Evolutionary conservation across 2,329 filamentous ascomycete species (phyloP).

Genomic region (Chaetothyriales sp.): DNA sequence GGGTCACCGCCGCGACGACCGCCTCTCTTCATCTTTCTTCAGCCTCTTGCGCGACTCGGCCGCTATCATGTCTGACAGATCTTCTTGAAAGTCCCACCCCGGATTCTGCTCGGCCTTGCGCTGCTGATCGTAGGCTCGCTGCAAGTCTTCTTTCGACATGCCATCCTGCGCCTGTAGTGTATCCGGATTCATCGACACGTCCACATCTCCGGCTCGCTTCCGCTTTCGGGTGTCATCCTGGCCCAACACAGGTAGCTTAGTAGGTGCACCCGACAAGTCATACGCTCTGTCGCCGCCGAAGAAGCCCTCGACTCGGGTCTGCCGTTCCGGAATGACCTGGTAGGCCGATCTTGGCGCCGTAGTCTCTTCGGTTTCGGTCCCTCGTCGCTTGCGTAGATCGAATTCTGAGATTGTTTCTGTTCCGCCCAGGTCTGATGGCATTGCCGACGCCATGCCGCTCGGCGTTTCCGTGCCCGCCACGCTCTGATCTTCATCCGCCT

Average conservation of each 20-base stretch:
- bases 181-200: conserved; percentile 81
- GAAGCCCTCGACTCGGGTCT: conserved; percentile 76
- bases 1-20: conserved; percentile 35
- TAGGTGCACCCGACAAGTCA: conserved; percentile 51
- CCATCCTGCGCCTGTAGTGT: conserved; percentile 58
- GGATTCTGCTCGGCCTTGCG: conserved; percentile 51
- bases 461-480: conserved; percentile 67
- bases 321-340: conserved; percentile 76
- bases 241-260: conserved; percentile 57
- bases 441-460: conserved; percentile 61
- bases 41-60: conserved; percentile 80
- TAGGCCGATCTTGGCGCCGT: conserved; percentile 63
- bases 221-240: conserved; percentile 66
- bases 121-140: conserved; percentile 60
- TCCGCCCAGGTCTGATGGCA: conserved; percentile 63
- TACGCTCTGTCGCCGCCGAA: conserved; percentile 92
- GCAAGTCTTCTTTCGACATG: conserved; percentile 71
- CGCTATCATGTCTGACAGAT: conserved; percentile 89
- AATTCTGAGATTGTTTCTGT: conserved; percentile 72
- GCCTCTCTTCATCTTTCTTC: conserved; percentile 71
- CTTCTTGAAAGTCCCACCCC: conserved; percentile 68
- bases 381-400: conserved; percentile 76
- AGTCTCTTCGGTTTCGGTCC: conserved; percentile 76
- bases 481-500: conserved; percentile 51
- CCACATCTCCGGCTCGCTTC: conserved; percentile 93